Conservation (phyloP, 176 grass and related monocot species). For the Zoysia pacifica region DNA sequence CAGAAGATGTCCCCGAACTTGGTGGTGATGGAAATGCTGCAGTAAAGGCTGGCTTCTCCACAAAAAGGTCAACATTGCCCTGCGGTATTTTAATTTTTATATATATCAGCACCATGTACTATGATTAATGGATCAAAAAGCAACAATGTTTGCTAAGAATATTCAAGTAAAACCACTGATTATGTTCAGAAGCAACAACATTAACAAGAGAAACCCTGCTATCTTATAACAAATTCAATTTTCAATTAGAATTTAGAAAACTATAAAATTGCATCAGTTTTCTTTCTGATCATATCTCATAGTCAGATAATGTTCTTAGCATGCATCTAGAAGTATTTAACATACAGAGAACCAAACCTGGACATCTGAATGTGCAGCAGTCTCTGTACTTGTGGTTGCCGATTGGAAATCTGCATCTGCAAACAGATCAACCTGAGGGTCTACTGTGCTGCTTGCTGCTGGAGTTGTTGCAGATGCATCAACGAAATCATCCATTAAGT, state of each 20-base stretch:
- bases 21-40: constrained; percentile 57
- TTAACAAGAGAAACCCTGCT: not conserved
- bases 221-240: constrained; percentile 3
- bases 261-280: constrained; percentile 2
- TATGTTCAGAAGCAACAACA: constrained; percentile 6
- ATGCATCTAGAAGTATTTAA: constrained; percentile 22
- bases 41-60: constrained; percentile 43
- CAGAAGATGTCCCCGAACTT: constrained; percentile 58
- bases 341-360: constrained; percentile 56
- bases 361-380: constrained; percentile 36
- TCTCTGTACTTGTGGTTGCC: constrained; percentile 49
- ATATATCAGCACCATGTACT: constrained; percentile 24
- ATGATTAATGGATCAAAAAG: constrained; percentile 26
- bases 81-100: constrained; percentile 43
- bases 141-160: constrained; percentile 10
- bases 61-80: constrained; percentile 60
- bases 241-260: constrained; percentile 5
- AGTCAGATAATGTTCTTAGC: not conserved
- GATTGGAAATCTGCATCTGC: constrained; percentile 89
- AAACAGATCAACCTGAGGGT: constrained; percentile 81
- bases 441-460: constrained; percentile 40
- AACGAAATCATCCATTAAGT: constrained; percentile 76
- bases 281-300: not conserved
- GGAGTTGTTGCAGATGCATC: constrained; percentile 48
- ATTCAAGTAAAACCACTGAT: not conserved